phyloP scores from a whole-genome alignment of 129 eudicot species.

The Chrysanthemum seticuspe region DNA sequence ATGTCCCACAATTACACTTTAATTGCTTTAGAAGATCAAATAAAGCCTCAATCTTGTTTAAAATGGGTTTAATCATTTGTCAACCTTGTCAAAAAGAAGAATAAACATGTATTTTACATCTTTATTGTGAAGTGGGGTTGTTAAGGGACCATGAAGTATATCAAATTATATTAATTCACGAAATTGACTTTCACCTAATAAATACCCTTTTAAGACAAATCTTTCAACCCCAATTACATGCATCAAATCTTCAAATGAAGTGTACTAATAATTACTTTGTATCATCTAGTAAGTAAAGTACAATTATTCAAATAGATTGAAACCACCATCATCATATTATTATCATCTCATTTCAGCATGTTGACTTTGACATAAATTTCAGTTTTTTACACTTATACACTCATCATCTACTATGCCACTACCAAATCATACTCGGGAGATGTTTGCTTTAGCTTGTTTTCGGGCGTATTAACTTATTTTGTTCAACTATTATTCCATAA shows the following conservation, averaged over 20 bases:
- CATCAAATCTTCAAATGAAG: background rate
- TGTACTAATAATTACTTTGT: too few relatives aligned
- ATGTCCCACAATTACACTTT: slow-evolving; percentile 13
- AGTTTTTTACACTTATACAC: background rate
- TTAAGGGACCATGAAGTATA: slow-evolving; percentile 14
- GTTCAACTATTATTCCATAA: too few relatives aligned
- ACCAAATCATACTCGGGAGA: background rate
- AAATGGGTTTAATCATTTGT: slow-evolving; percentile 7
- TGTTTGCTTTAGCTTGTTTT: too few relatives aligned
- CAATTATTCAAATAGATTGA: slow-evolving; percentile 12
- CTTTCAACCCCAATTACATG: slow-evolving; percentile 14
- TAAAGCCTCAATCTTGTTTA: slow-evolving; percentile 18
- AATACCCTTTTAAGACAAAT: slow-evolving; percentile 21
- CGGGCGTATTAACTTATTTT: too few relatives aligned
- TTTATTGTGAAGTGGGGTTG: slow-evolving; percentile 18
- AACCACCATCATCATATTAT: background rate
- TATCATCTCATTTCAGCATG: slow-evolving; percentile 9
- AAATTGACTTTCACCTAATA: slow-evolving; percentile 18
- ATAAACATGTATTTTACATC: background rate
- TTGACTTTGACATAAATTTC: slow-evolving; percentile 4
- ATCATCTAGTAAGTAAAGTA: background rate
- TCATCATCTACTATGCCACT: slow-evolving; percentile 14
- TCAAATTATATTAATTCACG: slow-evolving; percentile 19
- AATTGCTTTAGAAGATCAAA: background rate
- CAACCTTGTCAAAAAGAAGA: background rate